Evolutionary conservation across 768 basidiomycete species (phyloP).

Genomic region (Cytidiella melzeri): DNA sequence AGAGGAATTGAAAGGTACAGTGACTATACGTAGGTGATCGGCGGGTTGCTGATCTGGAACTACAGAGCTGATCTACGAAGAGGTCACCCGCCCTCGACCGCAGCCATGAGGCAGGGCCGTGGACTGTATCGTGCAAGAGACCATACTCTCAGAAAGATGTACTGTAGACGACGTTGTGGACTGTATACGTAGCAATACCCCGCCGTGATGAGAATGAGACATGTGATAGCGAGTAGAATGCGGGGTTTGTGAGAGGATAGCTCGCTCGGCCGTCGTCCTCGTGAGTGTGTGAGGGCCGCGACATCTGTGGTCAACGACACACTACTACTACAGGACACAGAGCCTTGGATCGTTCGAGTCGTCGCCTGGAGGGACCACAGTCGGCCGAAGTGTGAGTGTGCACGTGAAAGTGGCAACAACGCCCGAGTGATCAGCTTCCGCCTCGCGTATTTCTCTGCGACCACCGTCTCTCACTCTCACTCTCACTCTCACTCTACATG

Average conservation of each 20-base stretch:
- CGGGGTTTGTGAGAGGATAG: too few species aligned
- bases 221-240: too few species aligned
- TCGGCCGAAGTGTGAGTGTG: slow-evolving; percentile 9
- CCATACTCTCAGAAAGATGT: too few species aligned
- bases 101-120: not conserved
- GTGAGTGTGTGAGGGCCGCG: too few species aligned
- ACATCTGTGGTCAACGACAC: too few species aligned
- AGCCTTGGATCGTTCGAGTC: slow-evolving; percentile 5
- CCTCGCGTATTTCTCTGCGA: slow-evolving; percentile 2
- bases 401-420: slow-evolving; percentile 10
- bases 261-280: too few species aligned
- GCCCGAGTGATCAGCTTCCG: slow-evolving; percentile 12
- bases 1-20: slow-evolving; percentile 62
- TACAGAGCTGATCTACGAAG: slow-evolving; percentile 29
- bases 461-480: too few species aligned
- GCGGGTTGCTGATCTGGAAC: not conserved
- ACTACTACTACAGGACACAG: too few species aligned
- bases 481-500: slow-evolving; percentile 9
- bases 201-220: too few species aligned
- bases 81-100: slow-evolving; percentile 22
- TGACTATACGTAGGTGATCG: not conserved
- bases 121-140: too few species aligned
- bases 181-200: too few species aligned
- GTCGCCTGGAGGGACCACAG: not conserved
- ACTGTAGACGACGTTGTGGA: too few species aligned